Evolutionary conservation across 1,139 yeast species (phyloP).

Genomic region (Fermentozyma sake): DNA sequence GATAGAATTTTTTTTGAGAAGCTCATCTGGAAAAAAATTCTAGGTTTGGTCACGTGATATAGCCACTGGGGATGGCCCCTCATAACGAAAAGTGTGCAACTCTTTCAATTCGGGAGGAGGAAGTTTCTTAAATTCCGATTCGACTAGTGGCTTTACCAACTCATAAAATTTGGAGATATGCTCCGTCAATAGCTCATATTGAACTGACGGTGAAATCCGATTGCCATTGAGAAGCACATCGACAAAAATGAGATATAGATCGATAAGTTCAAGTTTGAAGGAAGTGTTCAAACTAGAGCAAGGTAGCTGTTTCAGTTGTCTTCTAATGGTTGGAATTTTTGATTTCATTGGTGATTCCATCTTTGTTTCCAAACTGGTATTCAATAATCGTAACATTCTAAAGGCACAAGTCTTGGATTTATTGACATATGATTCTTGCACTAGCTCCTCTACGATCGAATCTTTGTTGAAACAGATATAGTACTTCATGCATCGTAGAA

Average conservation of each 20-base stretch:
- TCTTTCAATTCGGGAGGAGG: constrained; percentile 3
- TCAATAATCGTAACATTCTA: no score
- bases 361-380: no score
- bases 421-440: neutral
- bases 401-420: no score
- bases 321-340: no score
- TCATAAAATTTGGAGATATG: constrained; percentile 4
- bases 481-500: constrained; percentile 7
- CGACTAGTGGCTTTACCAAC: neutral
- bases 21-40: constrained; percentile 7
- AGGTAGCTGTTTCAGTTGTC: no score
- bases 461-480: constrained; percentile 7
- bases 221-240: constrained; percentile 4
- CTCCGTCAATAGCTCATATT: constrained; percentile 4
- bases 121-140: constrained; percentile 1
- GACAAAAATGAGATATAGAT: constrained; percentile 6
- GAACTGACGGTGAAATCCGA: constrained; percentile 4
- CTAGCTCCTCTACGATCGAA: constrained; percentile 1
- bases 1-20: no score
- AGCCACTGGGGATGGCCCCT: no score
- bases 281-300: no score
- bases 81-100: no score
- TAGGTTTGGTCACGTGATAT: neutral
- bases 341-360: no score
- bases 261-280: no score